These are phyloP conservation scores for Mucor ambiguus DNA, from an alignment of 371 early-diverging fungal species.

Conservation along the genomic window DNA sequence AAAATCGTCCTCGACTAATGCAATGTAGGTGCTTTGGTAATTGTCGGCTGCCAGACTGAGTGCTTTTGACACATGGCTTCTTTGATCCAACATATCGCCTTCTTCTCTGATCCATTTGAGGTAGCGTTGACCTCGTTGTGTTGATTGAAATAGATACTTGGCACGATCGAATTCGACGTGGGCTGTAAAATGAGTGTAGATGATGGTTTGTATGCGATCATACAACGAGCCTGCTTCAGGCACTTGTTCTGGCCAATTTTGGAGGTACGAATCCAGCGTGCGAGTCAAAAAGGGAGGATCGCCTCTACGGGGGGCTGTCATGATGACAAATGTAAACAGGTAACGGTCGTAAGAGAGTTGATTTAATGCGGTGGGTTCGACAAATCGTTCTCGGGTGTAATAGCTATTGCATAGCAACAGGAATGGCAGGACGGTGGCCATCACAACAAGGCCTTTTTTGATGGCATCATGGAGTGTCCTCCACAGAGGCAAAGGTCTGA, in stretches of 20 bases:
- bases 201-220: conserved; percentile 43
- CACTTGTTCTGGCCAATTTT: conserved; percentile 30
- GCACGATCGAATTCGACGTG: conserved; percentile 45
- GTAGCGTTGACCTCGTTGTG: conserved; percentile 42
- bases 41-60: conserved; percentile 39
- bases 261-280: conserved; percentile 46
- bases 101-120: conserved; percentile 47
- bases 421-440: conserved; percentile 12
- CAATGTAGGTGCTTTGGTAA: conserved; percentile 50
- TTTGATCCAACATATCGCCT: conserved; percentile 43
- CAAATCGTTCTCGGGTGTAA: conserved; percentile 34
- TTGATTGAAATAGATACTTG: conserved; percentile 23
- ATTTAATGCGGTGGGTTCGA: conserved; percentile 22
- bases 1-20: conserved; percentile 65
- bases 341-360: conserved; percentile 33
- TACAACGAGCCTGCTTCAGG: conserved; percentile 37
- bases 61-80: conserved; percentile 47
- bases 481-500: conserved; percentile 25
- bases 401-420: conserved; percentile 33
- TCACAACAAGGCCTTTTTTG: conserved; percentile 14
- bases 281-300: conserved; percentile 43
- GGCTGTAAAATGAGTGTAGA: conserved; percentile 53
- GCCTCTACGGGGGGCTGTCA: conserved; percentile 52
- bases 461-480: conserved; percentile 10
- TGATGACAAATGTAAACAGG: conserved; percentile 44